Base-by-base conservation (phyloP, 148 eudicot genomes). In the Limonium bicolor region DNA sequence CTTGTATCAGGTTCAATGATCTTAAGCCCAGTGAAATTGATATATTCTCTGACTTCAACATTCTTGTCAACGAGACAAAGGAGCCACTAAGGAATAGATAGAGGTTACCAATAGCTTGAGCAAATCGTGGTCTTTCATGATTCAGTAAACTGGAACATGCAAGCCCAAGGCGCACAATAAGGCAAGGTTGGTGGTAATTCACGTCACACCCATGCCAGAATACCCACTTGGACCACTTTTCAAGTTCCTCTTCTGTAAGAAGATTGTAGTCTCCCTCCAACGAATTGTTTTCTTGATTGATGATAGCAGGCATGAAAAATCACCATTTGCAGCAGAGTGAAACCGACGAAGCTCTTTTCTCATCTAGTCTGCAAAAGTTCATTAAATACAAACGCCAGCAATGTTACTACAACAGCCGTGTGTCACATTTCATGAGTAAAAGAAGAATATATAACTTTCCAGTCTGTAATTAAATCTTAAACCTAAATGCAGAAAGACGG, bases 21-120 rank as follows among this genome's bases (percentile, higher is more conserved):
- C n/a, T n/a, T n/a, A n/a, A n/a, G n/a, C n/a, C n/a, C n/a, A n/a
- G n/a, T n/a, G n/a, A n/a, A n/a, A n/a, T n/a, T n/a, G n/a, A n/a
- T n/a, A n/a, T n/a, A n/a, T n/a, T n/a, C n/a, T n/a, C n/a, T n/a
- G n/a, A n/a, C n/a, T n/a, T n/a, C n/a, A n/a, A n/a, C n/a, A n/a
- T n/a, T n/a, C n/a, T n/a, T n/a, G n/a, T n/a, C n/a, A n/a, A n/a
- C n/a, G n/a, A n/a, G n/a, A n/a, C n/a, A n/a, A n/a, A n/a, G n/a
- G n/a, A n/a, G n/a, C n/a, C n/a, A n/a, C n/a, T n/a, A n/a, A n/a
- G n/a, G n/a, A n/a, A n/a, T n/a, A n/a, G n/a, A n/a, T n/a, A n/a
- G n/a, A n/a, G n/a, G n/a, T 41, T 72, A 85, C 95, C 83, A 45
- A 86, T 40, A 19, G 95, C 93, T 54, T 86, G 95, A 49, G 66